Base-by-base conservation (phyloP, 345 rosid genomes). In the Lepidium sativum region DNA sequence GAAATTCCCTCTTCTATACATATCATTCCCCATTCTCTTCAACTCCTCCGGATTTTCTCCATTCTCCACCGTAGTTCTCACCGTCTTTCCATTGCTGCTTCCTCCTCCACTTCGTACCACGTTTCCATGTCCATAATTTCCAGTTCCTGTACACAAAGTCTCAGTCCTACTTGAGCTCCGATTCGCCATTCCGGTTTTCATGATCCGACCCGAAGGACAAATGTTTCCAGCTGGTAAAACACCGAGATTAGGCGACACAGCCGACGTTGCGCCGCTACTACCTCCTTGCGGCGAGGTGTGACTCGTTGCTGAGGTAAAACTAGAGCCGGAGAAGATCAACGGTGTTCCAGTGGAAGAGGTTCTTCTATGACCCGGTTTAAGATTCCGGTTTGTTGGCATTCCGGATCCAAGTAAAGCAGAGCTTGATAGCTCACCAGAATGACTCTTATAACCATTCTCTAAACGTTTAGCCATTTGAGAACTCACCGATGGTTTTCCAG, bases 81-180 rank as follows among this genome's bases (percentile, higher is more conserved):
- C 86, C 82, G 21, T 3, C 60, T 71, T 71, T 1, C 52, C 65
- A 29, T 12, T 45, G 23, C 3, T 40, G n/a, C 44, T 53, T 38
- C 67, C 65, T 15, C 68, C 70, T 3, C 73, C 74, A 8, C 89
- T 75, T 0, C 91, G 82, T 56, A 92, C 77, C 42, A 90, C 86
- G 69, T 88, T 92, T 10, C 98, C 98, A 53, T 86, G 97, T 6
- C 98, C 98, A 64, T 92, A 92, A 62, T 90, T 82, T 9, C 92
- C 98, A 2, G 86, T 82, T 6, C 97, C 88, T 4, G 81, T 80
- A 15, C 92, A 87, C 54, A 92, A 75, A 34, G 81, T 85, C 33
- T 86, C 91, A 5, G 90, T 52, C 57, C 80, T 72, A 60, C 58
- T 79, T 6, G 85, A 68, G 15, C 58, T 72, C 62, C 95, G 86